Evolutionary conservation across 1,284 basidiomycete species (phyloP), one percentile per base, ranked within the genome.

Genomic region (Tilletia indica): DNA sequence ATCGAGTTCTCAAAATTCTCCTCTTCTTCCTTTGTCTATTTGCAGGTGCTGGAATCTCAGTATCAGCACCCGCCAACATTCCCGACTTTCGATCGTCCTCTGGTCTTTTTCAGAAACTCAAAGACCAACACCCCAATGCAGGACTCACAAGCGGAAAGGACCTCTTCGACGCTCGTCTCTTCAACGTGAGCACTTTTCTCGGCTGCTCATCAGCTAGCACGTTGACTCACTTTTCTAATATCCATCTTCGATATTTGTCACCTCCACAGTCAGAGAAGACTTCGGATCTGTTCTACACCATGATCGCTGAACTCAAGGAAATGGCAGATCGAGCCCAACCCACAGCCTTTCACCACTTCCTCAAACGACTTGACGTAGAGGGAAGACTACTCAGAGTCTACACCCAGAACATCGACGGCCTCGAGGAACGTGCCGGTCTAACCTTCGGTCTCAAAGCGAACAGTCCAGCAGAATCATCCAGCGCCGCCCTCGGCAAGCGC

Each of bases 351-450:
- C 95, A 97, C 84, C 88, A 88, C 72, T 95, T 97, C 85, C 90
- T 97, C 73, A 91, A 91, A 80, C 90, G 89, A 5, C 89, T 97
- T 0, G 92, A 96, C 77, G 84, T 87, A 11, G 93, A 93, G 85
- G 91, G 92, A 69, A 93, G 92, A 81, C 86, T 98, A 0, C 85
- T 96, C 39, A 89, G 94, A 69, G 92, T 91, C 2, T 97, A 97
- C 84, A 97, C 95, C 0, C 94, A 97, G 85, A 97, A 97, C 82
- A 94, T 97, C 68, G 95, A 97, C 85, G 94, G 93, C 5, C 86
- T 97, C 25, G 95, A 97, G 84, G 90, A 91, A 77, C 88, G 89
- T 70, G 89, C 89, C 0, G 95, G 94, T 0, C 87, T 85, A 31
- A 74, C 79, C 16, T 83, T 97, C 54, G 83, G 83, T 6, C 74